Evolutionary conservation across 2,329 filamentous ascomycete genomes (phyloP), one percentile per base, ranked within the genome.

Genomic region (Pleomassaria siparia): DNA sequence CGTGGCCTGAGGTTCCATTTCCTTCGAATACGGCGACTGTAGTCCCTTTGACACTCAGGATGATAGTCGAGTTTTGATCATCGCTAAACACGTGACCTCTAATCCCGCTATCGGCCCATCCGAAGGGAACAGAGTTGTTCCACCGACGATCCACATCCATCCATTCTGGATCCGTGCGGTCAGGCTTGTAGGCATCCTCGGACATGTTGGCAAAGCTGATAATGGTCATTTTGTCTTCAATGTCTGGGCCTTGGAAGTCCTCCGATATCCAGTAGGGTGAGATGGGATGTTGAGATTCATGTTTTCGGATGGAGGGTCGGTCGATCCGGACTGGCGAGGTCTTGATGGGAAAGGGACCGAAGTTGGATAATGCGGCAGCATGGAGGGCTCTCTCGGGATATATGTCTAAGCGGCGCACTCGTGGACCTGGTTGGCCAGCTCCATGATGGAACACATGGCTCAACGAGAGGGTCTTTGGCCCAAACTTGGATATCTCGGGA

Each of bases 51-150:
- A 70, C 56, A 11, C 64, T 51, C 4, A 70, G 51, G 12, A 70
- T 59, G 22, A 70, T 59, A 13, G 67, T 68, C 2, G 55, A 59
- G 47, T 70, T 70, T 1, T 54, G 62, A 6, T 60, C 59, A 29
- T 70, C 67, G 43, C 53, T 58, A 46, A 69, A 70, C 9, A 70
- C 67, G 32, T 70, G 67, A 39, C 67, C 67, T 46, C 66, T 49
- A 30, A 70, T 68, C 8, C 67, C 67, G 37, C 55, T 64, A 11
- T 69, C 67, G n/a, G 67, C 63, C 67, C 67, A 70, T 3, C 67
- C 67, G 26, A 70, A 70, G 1, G 64, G 66, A 30, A 70, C 44
- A 8, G 63, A 62, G 7, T 54, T 54, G 46, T 66, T 66, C 46
- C 54, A 70, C 22, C 58, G 46, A 4, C 61, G 56, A 30, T 62